Base-by-base conservation (phyloP, 2,329 filamentous ascomycete genomes). In the Tympanopsis confertula region DNA sequence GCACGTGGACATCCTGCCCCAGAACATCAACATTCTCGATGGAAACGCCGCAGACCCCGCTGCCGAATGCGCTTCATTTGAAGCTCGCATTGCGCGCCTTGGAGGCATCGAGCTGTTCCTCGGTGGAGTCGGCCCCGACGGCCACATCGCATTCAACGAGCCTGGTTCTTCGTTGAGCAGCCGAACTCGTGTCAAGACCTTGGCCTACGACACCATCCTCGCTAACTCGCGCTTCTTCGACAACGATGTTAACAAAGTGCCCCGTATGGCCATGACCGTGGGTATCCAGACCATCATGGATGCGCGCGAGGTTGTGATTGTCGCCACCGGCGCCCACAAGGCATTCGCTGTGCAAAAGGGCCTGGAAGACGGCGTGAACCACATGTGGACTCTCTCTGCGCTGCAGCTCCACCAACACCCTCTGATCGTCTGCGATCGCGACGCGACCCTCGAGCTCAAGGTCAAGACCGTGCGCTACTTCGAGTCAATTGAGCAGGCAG, bases 101-200 rank as follows among this genome's bases (percentile, higher is more conserved):
- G 86, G 85, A 36, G 86, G 86, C 37, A 91, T 93, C 45, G 84
- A 91, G 56, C 71, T 91, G 19, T 93, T 91, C 61, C 71, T 93
- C 4, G 84, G 83, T 13, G 86, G 86, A 30, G 86, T 93, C 39
- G 86, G 86, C 20, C 81, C 85, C 39, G 86, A 93, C 53, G 86
- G 86, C 4, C 86, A 93, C 58, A 86, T 93, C 45, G 86, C 86
- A 36, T 93, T 93, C 71, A 93, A 93, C 59, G 86, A 93, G 60
- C 86, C 86, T 3, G 86, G 85, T 29, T 87, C 82, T 10, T 86
- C 79, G 42, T 63, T 93, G 43, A 72, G 74, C 47, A 86, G 81
- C 40, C 73, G 83, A 35, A 93, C 86, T 12, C 72, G 86, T 42
- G 84, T 91, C 53, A 91, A 91, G 71, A 91, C 86, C 1, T 65